These are phyloP conservation scores for Hyaloperonospora brassicae DNA, from an alignment of 352 stramenopile genomes.

Conservation along the genomic window DNA sequence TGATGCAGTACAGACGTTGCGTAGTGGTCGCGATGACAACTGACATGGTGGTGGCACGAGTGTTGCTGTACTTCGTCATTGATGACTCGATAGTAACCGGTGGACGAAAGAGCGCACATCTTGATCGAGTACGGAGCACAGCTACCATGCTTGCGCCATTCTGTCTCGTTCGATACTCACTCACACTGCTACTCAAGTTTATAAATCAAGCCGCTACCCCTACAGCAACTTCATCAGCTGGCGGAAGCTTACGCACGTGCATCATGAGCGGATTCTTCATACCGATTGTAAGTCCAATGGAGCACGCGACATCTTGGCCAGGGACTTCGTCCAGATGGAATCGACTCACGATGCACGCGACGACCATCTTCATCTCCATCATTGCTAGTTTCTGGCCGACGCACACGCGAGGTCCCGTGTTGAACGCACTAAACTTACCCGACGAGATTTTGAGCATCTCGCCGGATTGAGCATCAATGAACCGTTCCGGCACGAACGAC, in stretches of 20 bases:
- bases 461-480: conserved; percentile 23
- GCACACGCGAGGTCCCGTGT: conserved; percentile 28
- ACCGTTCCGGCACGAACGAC: conserved; percentile 36
- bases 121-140: too few species aligned
- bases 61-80: too few species aligned
- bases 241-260: conserved; percentile 14
- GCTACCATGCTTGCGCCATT: background rate
- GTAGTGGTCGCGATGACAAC: too few species aligned
- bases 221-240: conserved; percentile 1
- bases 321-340: conserved; percentile 39
- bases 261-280: conserved; percentile 40
- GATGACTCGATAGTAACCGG: too few species aligned
- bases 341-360: conserved; percentile 36
- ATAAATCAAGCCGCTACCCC: conserved; percentile 12
- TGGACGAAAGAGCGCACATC: too few species aligned
- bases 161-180: background rate
- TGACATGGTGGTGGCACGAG: too few species aligned
- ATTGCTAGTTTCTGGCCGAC: conserved; percentile 45
- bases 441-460: conserved; percentile 29
- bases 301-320: conserved; percentile 33
- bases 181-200: background rate
- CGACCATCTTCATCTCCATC: conserved; percentile 73
- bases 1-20: too few species aligned
- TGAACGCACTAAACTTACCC: conserved; percentile 29
- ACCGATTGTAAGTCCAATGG: conserved; percentile 35